Conservation (phyloP, 306 rosid species). For the Acmispon strigosus region DNA sequence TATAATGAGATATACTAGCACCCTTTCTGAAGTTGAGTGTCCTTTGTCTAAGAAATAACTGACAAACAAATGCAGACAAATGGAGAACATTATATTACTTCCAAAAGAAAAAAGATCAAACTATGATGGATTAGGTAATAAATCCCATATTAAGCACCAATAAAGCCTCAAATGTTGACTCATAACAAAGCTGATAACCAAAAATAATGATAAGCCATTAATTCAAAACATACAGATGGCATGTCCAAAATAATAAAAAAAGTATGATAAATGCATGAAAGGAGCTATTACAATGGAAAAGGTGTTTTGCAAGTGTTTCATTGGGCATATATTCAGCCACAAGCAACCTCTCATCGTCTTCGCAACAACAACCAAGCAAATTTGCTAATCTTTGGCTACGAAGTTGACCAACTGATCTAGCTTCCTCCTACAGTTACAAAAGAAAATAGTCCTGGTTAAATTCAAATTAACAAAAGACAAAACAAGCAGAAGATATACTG, state of each 20-base stretch:
- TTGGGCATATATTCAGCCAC: conserved; percentile 75
- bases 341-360: conserved; percentile 79
- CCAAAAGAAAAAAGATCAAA: not conserved
- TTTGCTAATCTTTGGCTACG: conserved; percentile 65
- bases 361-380: conserved; percentile 70
- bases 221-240: not conserved
- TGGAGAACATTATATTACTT: not conserved
- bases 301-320: conserved; percentile 77
- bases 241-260: not conserved
- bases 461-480: conserved; percentile 8
- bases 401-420: conserved; percentile 72
- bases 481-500: not conserved
- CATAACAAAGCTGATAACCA: not conserved
- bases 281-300: conserved; percentile 58
- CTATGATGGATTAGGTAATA: not conserved
- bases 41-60: not conserved
- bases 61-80: not conserved
- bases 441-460: not conserved
- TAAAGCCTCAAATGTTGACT: not conserved
- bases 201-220: not conserved
- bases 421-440: conserved; percentile 54
- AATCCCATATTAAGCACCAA: not conserved
- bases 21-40: not conserved
- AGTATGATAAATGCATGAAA: not conserved
- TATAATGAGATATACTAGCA: not conserved